A percentile compares a stretch with the other conserved stretches of the same genome.
These are phyloP conservation scores for Pythium graminicola DNA, from an alignment of 352 stramenopile genomes.

Conservation along the genomic window DNA sequence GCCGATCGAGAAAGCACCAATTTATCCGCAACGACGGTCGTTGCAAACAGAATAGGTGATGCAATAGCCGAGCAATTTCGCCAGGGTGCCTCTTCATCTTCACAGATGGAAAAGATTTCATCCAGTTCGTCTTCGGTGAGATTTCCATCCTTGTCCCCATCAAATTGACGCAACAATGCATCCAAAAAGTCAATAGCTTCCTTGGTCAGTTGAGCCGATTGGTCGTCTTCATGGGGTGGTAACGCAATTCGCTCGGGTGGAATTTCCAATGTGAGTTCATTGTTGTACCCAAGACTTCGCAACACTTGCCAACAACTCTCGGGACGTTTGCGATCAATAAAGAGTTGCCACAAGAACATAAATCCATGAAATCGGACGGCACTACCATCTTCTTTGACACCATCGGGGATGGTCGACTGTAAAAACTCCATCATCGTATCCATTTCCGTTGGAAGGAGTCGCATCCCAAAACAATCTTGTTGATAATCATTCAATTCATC, in stretches of 20 bases:
- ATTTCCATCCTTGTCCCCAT: slow-evolving; percentile 74
- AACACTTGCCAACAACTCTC: slow-evolving; percentile 86
- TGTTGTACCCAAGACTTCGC: slow-evolving; percentile 75
- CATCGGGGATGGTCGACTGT: slow-evolving; percentile 49
- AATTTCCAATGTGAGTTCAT: slow-evolving; percentile 73
- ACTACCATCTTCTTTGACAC: slow-evolving; percentile 55
- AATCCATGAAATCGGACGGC: slow-evolving; percentile 76
- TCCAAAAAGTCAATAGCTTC: slow-evolving; percentile 64
- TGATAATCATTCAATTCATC: slow-evolving; percentile 88
- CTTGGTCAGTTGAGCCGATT: slow-evolving; percentile 71
- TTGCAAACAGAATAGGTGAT: slow-evolving; percentile 50
- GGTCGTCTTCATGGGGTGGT: slow-evolving; percentile 51
- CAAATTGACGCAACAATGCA: slow-evolving; percentile 75
- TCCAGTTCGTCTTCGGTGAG: slow-evolving; percentile 61
- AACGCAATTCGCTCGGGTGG: slow-evolving; percentile 54
- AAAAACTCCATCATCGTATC: slow-evolving; percentile 85
- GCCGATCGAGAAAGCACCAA: slow-evolving; percentile 43
- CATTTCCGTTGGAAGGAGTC: slow-evolving; percentile 71
- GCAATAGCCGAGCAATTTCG: slow-evolving; percentile 52
- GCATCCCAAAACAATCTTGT: slow-evolving; percentile 82
- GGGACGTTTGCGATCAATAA: slow-evolving; percentile 85
- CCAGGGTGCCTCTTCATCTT: slow-evolving; percentile 63
- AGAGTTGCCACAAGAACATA: slow-evolving; percentile 78
- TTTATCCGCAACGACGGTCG: slow-evolving; percentile 44
- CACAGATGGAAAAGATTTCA: slow-evolving; percentile 80